These are phyloP conservation scores for Populus tomentosa DNA, from an alignment of 441 rosid species.

Conservation along the genomic window DNA sequence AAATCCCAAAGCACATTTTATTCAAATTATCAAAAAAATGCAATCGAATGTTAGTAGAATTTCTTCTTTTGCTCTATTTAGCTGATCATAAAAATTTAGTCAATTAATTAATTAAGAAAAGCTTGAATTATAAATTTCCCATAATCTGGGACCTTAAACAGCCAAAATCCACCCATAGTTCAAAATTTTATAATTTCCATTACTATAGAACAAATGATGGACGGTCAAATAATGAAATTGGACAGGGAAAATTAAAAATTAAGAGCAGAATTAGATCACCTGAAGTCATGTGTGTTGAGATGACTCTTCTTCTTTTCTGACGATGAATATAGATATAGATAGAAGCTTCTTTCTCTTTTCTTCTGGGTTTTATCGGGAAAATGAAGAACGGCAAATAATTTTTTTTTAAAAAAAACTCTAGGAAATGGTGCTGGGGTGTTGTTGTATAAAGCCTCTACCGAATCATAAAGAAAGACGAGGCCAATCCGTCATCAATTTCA, in stretches of 20 bases:
- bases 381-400: background rate
- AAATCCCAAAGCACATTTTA: background rate
- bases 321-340: too few relatives aligned
- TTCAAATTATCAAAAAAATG: background rate
- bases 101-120: background rate
- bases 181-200: background rate
- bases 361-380: slow-evolving; percentile 5
- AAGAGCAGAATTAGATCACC: slow-evolving; percentile 3
- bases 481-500: too few relatives aligned
- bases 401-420: background rate
- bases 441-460: background rate
- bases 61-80: background rate
- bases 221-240: background rate
- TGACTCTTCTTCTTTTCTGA: too few relatives aligned
- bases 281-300: slow-evolving; percentile 15
- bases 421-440: background rate
- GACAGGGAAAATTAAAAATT: background rate
- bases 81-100: background rate
- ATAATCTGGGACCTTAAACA: background rate
- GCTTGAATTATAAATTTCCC: background rate
- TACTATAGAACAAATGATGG: background rate
- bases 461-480: too few relatives aligned
- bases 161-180: background rate
- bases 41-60: background rate
- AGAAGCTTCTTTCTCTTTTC: background rate